Conservation (phyloP, 2,329 filamentous ascomycete genomes). For the Verticillium nubilum region DNA sequence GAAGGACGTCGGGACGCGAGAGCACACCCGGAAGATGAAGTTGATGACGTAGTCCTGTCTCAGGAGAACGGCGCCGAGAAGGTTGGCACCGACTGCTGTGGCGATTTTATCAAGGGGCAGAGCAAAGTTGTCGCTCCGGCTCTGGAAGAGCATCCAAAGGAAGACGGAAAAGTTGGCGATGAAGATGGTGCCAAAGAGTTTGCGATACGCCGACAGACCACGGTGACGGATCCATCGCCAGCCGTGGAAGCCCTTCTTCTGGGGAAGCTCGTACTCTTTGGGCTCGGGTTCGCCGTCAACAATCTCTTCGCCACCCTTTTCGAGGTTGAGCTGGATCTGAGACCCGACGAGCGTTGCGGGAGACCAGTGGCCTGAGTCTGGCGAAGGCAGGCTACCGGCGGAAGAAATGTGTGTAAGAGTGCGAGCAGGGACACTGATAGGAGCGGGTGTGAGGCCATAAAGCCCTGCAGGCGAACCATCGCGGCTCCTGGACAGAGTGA, state of each 20-base stretch:
- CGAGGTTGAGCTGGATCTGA: conserved; percentile 1
- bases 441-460: neutral
- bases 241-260: conserved; percentile 33
- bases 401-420: neutral
- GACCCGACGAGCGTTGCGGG: neutral
- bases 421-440: neutral
- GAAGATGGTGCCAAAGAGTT: conserved; percentile 49
- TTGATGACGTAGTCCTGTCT: conserved; percentile 51
- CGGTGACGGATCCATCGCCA: conserved; percentile 34
- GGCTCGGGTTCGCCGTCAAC: conserved; percentile 8
- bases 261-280: conserved; percentile 27
- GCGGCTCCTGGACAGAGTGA: neutral
- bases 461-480: neutral
- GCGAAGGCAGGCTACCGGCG: neutral
- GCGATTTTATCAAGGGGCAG: conserved; percentile 30
- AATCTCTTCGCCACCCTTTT: conserved; percentile 6
- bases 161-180: conserved; percentile 44
- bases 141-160: conserved; percentile 29
- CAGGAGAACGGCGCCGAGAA: conserved; percentile 42
- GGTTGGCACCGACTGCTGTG: conserved; percentile 40
- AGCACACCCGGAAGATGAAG: conserved; percentile 42
- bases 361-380: neutral
- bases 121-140: conserved; percentile 13
- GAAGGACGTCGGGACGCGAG: conserved; percentile 32
- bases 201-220: conserved; percentile 49